Percentiles rank a stretch among this genome's conserved stretches.
Evolutionary conservation across 306 rosid genomes (phyloP).

Genomic region (Sindora glabra): DNA sequence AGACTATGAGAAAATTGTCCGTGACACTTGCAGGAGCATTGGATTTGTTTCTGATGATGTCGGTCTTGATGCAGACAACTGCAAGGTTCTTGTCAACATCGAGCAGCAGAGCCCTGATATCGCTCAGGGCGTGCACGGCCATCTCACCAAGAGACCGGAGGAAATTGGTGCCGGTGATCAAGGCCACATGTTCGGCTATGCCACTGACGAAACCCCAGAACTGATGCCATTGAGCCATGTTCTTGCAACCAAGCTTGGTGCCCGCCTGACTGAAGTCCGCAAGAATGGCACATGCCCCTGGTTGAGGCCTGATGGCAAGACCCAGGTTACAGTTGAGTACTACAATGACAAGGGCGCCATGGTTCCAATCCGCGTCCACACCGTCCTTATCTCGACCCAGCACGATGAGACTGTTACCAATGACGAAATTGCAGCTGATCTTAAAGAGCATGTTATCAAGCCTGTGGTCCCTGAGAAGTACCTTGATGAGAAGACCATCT

Average conservation of each 20-base stretch:
- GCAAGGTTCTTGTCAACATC: slow-evolving; percentile 70
- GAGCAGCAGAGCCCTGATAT: slow-evolving; percentile 80
- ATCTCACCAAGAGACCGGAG: slow-evolving; percentile 52
- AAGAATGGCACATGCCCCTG: slow-evolving; percentile 78
- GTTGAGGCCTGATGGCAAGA: slow-evolving; percentile 88
- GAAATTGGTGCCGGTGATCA: slow-evolving; percentile 76
- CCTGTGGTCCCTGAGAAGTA: slow-evolving; percentile 77
- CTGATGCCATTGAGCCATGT: slow-evolving; percentile 77
- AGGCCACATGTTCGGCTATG: slow-evolving; percentile 76
- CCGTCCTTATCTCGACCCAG: slow-evolving; percentile 74
- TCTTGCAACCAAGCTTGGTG: slow-evolving; percentile 74
- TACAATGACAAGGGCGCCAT: slow-evolving; percentile 77
- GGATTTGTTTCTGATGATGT: slow-evolving; percentile 61
- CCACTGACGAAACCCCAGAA: slow-evolving; percentile 73
- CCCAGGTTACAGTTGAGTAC: slow-evolving; percentile 84
- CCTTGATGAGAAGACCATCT: slow-evolving; percentile 76
- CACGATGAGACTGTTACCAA: slow-evolving; percentile 87
- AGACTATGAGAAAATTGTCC: slow-evolving; percentile 71
- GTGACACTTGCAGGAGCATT: slow-evolving; percentile 55
- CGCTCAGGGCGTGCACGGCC: slow-evolving; percentile 74
- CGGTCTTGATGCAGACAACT: slow-evolving; percentile 71
- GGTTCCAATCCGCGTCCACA: slow-evolving; percentile 81
- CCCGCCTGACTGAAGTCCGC: slow-evolving; percentile 60
- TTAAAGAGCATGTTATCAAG: slow-evolving; percentile 77
- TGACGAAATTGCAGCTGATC: slow-evolving; percentile 80